These are phyloP conservation scores for Amorphotheca resinae DNA, from an alignment of 495 filamentous ascomycete species.

Conservation along the genomic window DNA sequence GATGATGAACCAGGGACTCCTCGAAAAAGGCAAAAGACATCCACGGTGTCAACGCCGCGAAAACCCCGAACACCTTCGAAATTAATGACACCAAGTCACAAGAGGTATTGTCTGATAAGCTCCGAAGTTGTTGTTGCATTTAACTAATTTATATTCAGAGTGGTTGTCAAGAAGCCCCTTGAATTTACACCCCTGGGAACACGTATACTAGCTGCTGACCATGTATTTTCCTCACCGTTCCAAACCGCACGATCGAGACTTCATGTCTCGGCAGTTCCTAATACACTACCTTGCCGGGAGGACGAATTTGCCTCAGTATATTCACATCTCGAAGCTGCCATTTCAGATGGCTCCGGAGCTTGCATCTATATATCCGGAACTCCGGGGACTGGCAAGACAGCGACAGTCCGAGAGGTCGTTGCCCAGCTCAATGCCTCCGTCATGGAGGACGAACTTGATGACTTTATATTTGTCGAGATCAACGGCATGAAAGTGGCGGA, in stretches of 20 bases:
- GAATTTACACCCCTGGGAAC: slow-evolving; percentile 93
- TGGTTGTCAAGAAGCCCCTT: slow-evolving; percentile 78
- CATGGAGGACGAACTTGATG: slow-evolving; percentile 81
- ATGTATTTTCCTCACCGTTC: slow-evolving; percentile 76
- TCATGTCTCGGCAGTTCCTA: slow-evolving; percentile 86
- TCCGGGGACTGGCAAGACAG: slow-evolving; percentile 97
- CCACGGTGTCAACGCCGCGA: slow-evolving; percentile 45
- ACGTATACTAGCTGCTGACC: slow-evolving; percentile 63
- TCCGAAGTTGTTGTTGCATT: no score
- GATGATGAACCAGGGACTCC: slow-evolving; percentile 34
- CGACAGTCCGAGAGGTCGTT: slow-evolving; percentile 92
- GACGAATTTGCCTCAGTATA: slow-evolving; percentile 87
- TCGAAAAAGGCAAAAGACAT: slow-evolving; percentile 29
- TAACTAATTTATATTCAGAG: slow-evolving; percentile 29
- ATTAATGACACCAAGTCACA: slow-evolving; percentile 61
- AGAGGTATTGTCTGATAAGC: slow-evolving; percentile 36
- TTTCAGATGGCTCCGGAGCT: slow-evolving; percentile 80
- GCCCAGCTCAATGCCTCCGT: slow-evolving; percentile 78
- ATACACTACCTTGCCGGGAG: slow-evolving; percentile 82
- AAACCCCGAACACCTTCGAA: slow-evolving; percentile 41
- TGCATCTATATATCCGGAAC: slow-evolving; percentile 99
- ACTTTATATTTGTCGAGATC: slow-evolving; percentile 99
- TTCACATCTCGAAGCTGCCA: slow-evolving; percentile 84
- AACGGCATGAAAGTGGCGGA: slow-evolving; percentile 99
- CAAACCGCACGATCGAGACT: slow-evolving; percentile 79